A percentile compares a stretch with the other conserved stretches of the same genome.
Evolutionary conservation across 176 grass and related monocot genomes (phyloP).

Genomic region (Panicum miliaceum): DNA sequence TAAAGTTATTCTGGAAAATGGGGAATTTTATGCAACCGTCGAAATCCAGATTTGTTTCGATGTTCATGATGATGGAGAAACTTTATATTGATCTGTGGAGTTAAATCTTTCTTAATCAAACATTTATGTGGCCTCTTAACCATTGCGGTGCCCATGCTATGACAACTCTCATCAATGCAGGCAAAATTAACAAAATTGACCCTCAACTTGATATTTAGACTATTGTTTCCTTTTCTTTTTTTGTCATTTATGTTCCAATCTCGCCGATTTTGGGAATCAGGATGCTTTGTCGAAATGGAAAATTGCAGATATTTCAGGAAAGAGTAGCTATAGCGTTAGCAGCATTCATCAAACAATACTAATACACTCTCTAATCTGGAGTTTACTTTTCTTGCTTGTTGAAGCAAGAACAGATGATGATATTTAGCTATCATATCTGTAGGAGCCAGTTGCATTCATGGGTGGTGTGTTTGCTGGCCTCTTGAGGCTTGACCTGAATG

Average conservation of each 20-base stretch:
- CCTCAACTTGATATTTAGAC: not conserved
- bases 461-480: slow-evolving; percentile 93
- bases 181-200: not conserved
- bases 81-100: not conserved
- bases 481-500: slow-evolving; percentile 92
- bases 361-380: not conserved
- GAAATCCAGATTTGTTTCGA: not conserved
- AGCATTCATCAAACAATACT: not conserved
- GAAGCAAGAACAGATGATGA: slow-evolving; percentile 3
- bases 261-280: not conserved
- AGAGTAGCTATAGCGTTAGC: not conserved
- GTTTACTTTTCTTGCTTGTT: not conserved
- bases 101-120: not conserved
- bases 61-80: not conserved
- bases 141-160: not conserved
- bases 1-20: not conserved
- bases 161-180: not conserved
- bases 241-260: not conserved
- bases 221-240: not conserved
- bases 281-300: not conserved
- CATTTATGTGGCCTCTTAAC: not conserved
- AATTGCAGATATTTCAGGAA: slow-evolving; percentile 12
- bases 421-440: not conserved
- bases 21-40: not conserved
- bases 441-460: slow-evolving; percentile 97